phyloP scores from a whole-genome alignment of 176 grass and related monocot genomes.

The Oryza meyeriana region DNA sequence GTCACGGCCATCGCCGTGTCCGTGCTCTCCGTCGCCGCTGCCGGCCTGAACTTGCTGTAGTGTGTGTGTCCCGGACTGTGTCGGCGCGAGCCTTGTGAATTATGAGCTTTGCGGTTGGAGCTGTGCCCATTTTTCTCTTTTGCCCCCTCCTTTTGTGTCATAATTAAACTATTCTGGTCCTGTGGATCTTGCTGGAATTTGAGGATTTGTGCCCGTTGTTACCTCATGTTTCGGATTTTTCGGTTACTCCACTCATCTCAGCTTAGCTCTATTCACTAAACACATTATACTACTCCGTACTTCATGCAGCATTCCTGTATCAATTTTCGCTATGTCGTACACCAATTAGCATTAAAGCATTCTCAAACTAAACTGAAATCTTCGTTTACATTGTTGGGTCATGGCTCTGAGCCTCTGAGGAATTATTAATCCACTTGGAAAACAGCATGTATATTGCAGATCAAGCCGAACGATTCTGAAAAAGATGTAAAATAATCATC shows the following conservation, averaged over 20 bases:
- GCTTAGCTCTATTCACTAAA: background rate
- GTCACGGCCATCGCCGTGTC: conserved; percentile 19
- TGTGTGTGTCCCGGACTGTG: background rate
- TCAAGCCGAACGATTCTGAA: background rate
- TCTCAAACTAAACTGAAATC: background rate
- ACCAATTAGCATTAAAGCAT: no score
- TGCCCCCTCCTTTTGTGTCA: background rate
- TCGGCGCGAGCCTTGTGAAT: conserved; percentile 15
- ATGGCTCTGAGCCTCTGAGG: background rate
- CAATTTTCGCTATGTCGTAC: no score
- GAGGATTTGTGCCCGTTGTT: conserved; percentile 13
- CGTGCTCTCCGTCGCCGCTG: conserved; percentile 17
- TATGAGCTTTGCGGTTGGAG: conserved; percentile 32
- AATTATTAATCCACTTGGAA: background rate
- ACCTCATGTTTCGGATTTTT: background rate
- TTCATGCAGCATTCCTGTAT: no score
- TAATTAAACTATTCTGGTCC: background rate
- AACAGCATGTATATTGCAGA: background rate
- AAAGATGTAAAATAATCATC: background rate
- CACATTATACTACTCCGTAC: background rate
- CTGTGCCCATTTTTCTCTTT: background rate
- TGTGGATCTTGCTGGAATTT: background rate
- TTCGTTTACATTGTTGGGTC: background rate
- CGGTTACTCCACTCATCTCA: background rate
- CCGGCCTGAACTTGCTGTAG: conserved; percentile 25